phyloP scores from a whole-genome alignment of 2,329 filamentous ascomycete species.

The Aspergillus thermomutatus region DNA sequence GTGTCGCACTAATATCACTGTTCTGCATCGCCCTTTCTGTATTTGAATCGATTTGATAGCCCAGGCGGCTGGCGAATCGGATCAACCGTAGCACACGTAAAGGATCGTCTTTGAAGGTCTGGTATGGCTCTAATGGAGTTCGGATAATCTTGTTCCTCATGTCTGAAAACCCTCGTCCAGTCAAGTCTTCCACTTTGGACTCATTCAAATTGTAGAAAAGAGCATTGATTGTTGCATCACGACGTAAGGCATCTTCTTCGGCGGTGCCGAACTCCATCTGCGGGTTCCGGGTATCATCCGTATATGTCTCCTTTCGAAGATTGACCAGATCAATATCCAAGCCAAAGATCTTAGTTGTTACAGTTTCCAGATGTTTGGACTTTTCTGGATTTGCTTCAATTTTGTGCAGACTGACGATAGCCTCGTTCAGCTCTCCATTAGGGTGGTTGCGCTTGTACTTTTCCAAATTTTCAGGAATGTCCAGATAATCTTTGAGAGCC shows the following conservation, averaged over 20 bases:
- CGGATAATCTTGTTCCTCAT: slow-evolving; percentile 70
- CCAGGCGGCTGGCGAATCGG: slow-evolving; percentile 81
- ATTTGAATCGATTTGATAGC: slow-evolving; percentile 70
- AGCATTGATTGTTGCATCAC: slow-evolving; percentile 92
- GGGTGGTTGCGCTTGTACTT: slow-evolving; percentile 45
- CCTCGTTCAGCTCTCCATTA: slow-evolving; percentile 54
- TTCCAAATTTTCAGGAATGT: slow-evolving; percentile 36
- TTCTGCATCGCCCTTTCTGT: slow-evolving; percentile 74
- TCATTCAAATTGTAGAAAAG: slow-evolving; percentile 93
- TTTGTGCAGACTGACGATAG: slow-evolving; percentile 76
- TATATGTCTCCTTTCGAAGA: slow-evolving; percentile 84
- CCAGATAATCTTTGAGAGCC: slow-evolving; percentile 42
- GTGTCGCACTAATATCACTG: slow-evolving; percentile 68
- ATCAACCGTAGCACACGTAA: slow-evolving; percentile 82
- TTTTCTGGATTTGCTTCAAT: slow-evolving; percentile 92
- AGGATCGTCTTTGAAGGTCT: slow-evolving; percentile 94
- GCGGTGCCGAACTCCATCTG: slow-evolving; percentile 92
- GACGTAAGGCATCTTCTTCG: slow-evolving; percentile 80
- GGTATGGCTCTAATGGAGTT: slow-evolving; percentile 81
- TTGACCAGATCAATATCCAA: slow-evolving; percentile 95
- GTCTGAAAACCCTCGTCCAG: slow-evolving; percentile 68
- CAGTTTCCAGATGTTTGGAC: slow-evolving; percentile 92
- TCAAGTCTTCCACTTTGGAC: slow-evolving; percentile 78
- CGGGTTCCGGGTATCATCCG: slow-evolving; percentile 83
- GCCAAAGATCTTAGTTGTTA: slow-evolving; percentile 78